These are phyloP conservation scores for Boechera retrofracta DNA, from an alignment of 345 rosid genomes.

Conservation along the genomic window DNA sequence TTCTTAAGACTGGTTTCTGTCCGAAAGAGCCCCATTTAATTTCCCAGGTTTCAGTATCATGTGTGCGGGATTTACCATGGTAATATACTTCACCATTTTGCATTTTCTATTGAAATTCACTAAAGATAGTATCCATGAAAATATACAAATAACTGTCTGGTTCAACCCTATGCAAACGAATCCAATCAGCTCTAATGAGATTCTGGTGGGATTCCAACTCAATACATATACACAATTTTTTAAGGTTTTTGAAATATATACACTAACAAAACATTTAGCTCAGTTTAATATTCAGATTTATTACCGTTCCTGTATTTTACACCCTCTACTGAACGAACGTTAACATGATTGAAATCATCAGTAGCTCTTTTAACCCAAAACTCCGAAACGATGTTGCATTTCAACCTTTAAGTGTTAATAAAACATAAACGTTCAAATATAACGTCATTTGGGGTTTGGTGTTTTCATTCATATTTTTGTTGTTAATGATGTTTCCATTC, in stretches of 20 bases:
- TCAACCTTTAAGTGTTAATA: background rate
- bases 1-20: conserved; percentile 77
- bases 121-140: background rate
- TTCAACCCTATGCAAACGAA: background rate
- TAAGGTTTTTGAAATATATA: background rate
- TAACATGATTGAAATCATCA: background rate
- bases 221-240: background rate
- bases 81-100: conserved; percentile 38
- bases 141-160: background rate
- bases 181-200: no score
- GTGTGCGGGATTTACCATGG: conserved; percentile 72
- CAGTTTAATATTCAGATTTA: background rate
- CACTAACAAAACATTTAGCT: background rate
- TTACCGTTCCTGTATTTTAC: no score
- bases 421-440: background rate
- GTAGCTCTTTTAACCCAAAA: background rate
- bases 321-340: background rate
- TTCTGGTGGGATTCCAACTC: no score
- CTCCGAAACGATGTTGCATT: background rate
- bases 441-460: background rate
- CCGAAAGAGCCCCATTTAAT: conserved; percentile 74
- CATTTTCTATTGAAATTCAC: background rate
- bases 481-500: background rate
- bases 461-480: no score
- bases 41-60: conserved; percentile 95